Percentiles rank a stretch among this genome's conserved stretches.
Conservation (phyloP, 169 alveolate species). For the Perkinsus marinus region DNA sequence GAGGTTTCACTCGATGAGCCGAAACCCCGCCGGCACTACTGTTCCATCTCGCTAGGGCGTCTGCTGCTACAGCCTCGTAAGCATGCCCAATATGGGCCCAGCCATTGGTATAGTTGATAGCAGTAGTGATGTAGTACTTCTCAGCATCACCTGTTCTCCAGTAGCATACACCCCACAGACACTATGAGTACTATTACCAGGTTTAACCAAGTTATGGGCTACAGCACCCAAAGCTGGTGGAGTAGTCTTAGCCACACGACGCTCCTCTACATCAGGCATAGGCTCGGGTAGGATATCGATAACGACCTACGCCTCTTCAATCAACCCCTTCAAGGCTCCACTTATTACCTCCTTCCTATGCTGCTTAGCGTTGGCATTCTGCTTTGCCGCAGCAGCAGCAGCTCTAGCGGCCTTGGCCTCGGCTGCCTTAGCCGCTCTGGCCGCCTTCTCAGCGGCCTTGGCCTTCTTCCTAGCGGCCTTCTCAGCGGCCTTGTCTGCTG, state of each 20-base stretch:
- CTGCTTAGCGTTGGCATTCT: neutral
- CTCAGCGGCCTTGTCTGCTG: neutral
- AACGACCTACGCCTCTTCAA: neutral
- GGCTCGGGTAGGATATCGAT: neutral
- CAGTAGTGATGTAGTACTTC: conserved; percentile 67
- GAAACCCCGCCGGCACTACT: conserved; percentile 19
- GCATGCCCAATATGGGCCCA: conserved; percentile 86
- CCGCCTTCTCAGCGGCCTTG: neutral
- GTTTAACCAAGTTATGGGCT: neutral
- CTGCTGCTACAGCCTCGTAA: conserved; percentile 47
- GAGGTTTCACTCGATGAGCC: neutral
- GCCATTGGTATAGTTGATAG: conserved; percentile 81
- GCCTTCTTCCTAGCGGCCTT: neutral
- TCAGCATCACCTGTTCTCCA: neutral
- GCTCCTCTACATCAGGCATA: neutral
- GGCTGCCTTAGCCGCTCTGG: neutral
- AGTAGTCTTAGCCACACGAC: neutral
- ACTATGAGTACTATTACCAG: neutral
- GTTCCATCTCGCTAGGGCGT: conserved; percentile 33
- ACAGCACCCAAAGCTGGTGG: neutral
- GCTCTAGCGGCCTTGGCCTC: neutral
- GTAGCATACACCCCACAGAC: neutral
- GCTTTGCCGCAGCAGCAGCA: neutral
- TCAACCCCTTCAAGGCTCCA: neutral
- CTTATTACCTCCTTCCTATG: neutral